These are phyloP conservation scores for Udeniomyces megalosporus DNA, from an alignment of 768 basidiomycete genomes.

Conservation along the genomic window DNA sequence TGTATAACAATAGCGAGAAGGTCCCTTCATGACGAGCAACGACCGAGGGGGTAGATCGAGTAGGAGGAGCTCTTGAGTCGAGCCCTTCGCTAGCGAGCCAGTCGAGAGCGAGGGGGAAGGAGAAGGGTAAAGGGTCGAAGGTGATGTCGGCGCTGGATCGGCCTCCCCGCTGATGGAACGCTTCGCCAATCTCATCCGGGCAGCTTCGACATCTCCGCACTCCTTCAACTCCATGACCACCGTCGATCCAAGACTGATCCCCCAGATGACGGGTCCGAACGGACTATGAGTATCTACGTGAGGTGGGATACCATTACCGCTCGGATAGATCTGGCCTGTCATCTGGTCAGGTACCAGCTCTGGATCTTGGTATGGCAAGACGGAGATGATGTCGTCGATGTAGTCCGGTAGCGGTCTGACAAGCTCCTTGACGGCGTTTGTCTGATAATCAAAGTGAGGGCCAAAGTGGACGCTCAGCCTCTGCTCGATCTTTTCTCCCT, in stretches of 20 bases:
- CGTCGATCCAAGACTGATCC: conserved; percentile 4
- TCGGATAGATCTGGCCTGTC: conserved; percentile 14
- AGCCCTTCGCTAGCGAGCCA: neutral
- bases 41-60: conserved; percentile 10
- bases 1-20: conserved; percentile 9
- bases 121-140: neutral
- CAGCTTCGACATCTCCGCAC: conserved; percentile 9
- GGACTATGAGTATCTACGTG: conserved; percentile 17
- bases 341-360: conserved; percentile 4
- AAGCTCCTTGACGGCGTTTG: neutral
- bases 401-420: neutral
- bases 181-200: conserved; percentile 9
- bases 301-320: conserved; percentile 12
- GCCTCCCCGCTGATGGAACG: neutral
- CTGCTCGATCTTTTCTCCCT: neutral
- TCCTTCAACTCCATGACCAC: conserved; percentile 13
- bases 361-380: conserved; percentile 3
- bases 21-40: conserved; percentile 10
- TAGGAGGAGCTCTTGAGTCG: neutral
- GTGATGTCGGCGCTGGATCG: neutral
- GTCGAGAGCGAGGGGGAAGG: neutral
- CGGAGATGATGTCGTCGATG: neutral
- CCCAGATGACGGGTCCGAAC: conserved; percentile 14
- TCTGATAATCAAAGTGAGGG: conserved; percentile 12
- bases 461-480: conserved; percentile 12